Evolutionary conservation across 371 early-diverging fungal genomes (phyloP).

Genomic region (Rhizopus arrhizus): DNA sequence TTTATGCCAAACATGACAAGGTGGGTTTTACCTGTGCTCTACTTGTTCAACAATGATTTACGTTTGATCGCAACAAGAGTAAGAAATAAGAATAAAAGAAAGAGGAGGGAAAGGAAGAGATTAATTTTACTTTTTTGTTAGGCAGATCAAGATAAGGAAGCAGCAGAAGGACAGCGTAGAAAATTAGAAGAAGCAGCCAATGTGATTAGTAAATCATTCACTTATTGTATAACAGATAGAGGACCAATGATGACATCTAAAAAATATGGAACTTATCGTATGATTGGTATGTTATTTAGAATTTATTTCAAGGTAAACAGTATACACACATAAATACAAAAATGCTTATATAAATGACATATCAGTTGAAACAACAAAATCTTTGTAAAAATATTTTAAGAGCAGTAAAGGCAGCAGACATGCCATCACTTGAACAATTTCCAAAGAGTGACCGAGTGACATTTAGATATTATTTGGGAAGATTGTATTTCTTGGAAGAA

Average conservation of each 20-base stretch:
- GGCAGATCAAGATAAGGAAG: constrained; percentile 60
- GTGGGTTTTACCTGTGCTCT: constrained; percentile 59
- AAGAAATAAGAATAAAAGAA: neutral
- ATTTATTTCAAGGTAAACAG: constrained; percentile 79
- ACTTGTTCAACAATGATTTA: constrained; percentile 61
- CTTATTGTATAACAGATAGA: constrained; percentile 81
- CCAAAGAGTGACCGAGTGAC: constrained; percentile 86
- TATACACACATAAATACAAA: neutral
- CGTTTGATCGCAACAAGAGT: constrained; percentile 46
- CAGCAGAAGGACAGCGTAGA: constrained; percentile 46
- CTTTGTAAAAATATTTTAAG: constrained; percentile 82
- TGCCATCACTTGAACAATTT: constrained; percentile 73
- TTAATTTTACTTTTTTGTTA: constrained; percentile 9
- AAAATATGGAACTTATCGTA: constrained; percentile 88
- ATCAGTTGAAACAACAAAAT: constrained; percentile 72
- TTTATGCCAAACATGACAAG: constrained; percentile 44
- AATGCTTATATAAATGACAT: neutral
- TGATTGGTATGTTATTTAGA: constrained; percentile 80
- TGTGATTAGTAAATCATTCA: constrained; percentile 84
- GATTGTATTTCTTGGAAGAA: constrained; percentile 82
- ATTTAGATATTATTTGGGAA: constrained; percentile 82
- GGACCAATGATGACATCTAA: constrained; percentile 62
- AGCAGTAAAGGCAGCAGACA: constrained; percentile 71
- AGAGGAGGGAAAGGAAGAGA: neutral
- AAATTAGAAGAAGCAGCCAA: constrained; percentile 84